Evolutionary conservation across 2,329 filamentous ascomycete genomes (phyloP).

Genomic region (Sclerotinia glacialis): DNA sequence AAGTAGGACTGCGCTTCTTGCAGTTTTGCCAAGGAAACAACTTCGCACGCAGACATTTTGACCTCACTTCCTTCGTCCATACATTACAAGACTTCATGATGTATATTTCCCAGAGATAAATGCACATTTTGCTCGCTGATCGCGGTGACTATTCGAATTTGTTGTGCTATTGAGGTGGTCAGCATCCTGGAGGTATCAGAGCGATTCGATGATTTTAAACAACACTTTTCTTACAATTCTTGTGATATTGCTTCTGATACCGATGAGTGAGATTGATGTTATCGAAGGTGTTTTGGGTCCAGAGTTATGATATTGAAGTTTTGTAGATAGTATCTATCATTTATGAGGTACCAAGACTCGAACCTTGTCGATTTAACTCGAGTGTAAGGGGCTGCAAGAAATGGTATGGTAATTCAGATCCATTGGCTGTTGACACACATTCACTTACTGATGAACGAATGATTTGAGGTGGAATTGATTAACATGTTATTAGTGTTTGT

Average conservation of each 20-base stretch:
- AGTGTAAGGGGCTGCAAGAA: neutral
- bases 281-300: neutral
- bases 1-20: neutral
- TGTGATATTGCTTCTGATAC: neutral
- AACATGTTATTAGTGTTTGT: neutral
- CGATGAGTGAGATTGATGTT: too few species aligned
- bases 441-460: neutral
- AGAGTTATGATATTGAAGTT: neutral
- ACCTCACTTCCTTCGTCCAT: neutral
- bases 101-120: neutral
- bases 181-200: neutral
- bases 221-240: neutral
- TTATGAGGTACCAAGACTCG: neutral
- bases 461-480: neutral
- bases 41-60: neutral
- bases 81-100: neutral
- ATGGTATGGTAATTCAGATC: neutral
- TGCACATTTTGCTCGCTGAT: neutral
- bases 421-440: neutral
- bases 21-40: neutral
- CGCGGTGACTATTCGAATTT: too few species aligned
- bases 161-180: neutral
- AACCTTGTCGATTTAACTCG: neutral
- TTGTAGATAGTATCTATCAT: neutral
- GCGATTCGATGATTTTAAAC: too few species aligned